Conservation (phyloP, 2,329 filamentous ascomycete species). For the Diplodia intermedia region DNA sequence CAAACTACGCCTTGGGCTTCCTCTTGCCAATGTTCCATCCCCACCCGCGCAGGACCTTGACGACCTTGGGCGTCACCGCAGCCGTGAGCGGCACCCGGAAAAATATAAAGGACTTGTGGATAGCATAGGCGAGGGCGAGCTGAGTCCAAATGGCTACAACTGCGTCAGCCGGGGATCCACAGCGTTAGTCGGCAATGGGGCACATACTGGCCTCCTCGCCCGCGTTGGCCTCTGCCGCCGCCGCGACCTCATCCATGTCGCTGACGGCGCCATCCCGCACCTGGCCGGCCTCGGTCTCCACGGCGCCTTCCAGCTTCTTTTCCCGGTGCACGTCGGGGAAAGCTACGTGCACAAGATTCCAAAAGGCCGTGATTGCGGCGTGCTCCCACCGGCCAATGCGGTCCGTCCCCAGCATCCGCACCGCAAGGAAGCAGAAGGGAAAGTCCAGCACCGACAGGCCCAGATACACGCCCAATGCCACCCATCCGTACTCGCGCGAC, state of each 20-base stretch:
- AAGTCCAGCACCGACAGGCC: slow-evolving; percentile 85
- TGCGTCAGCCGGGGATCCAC: neutral
- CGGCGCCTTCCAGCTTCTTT: slow-evolving; percentile 52
- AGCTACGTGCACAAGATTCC: slow-evolving; percentile 65
- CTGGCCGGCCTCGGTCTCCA: slow-evolving; percentile 50
- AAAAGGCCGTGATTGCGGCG: slow-evolving; percentile 66
- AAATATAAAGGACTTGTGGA: slow-evolving; percentile 98
- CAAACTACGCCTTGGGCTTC: slow-evolving; percentile 49
- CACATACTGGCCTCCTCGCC: slow-evolving; percentile 74
- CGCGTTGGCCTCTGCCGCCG: slow-evolving; percentile 69
- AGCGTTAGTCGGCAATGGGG: neutral
- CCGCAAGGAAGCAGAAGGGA: slow-evolving; percentile 91
- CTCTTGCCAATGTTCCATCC: slow-evolving; percentile 94
- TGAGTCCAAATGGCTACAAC: slow-evolving; percentile 75
- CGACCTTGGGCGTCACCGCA: slow-evolving; percentile 91
- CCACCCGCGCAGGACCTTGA: slow-evolving; percentile 84
- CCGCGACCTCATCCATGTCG: slow-evolving; percentile 51
- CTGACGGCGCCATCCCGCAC: slow-evolving; percentile 43
- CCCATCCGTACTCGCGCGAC: slow-evolving; percentile 92
- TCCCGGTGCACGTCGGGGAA: slow-evolving; percentile 60
- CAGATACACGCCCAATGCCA: slow-evolving; percentile 89
- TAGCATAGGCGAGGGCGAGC: slow-evolving; percentile 89
- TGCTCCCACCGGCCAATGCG: slow-evolving; percentile 79
- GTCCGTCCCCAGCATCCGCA: slow-evolving; percentile 82
- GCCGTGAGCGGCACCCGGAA: slow-evolving; percentile 91